Evolutionary conservation across 2,329 filamentous ascomycete species (phyloP), one percentile per base, ranked within the genome.

Genomic region (Dothideomycetes sp.): DNA sequence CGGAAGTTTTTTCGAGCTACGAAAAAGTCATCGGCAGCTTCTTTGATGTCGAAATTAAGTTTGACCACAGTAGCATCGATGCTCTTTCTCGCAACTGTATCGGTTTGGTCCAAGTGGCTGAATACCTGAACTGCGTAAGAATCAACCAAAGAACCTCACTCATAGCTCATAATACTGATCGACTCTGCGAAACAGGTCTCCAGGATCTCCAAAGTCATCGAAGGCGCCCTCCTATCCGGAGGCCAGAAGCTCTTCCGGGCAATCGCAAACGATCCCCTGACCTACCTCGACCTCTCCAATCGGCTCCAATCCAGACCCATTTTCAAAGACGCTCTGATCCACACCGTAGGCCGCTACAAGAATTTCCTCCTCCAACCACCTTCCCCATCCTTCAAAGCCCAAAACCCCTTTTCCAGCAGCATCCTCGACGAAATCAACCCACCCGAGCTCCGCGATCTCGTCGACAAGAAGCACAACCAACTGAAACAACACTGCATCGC

Each of bases 211-310:
- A 62, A 64, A 18, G 53, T 62, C 4, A 62, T 74, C 44, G 67
- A 71, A 43, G 61, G 65, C 24, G 63, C 65, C 1, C 61, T 74
- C 3, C 53, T 71, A 40, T 62, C 63, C 35, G 62, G 66, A 23
- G 67, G 65, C 15, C 66, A 70, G 45, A 49, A 54, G 5, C 57
- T 74, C 6, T 70, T 64, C 52, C 58, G 54, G 11, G 57, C 63
- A 5, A 67, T 75, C 44, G 51, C 64, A 9, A 45, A 48, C 15
- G 58, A 59, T 22, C 68, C 71, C 0, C 47, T 59, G 11, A 53
- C 49, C 0, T 76, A 71, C 71, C 54, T 67, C 10, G 55, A 61
- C 12, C 61, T 73, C 33, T 64, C 60, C 6, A 49, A 55, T 29
- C 64, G 64, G n/a, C 59, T 74, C 33, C 59, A 59, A 30, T 70